Evolutionary conservation across 1,139 yeast genomes (phyloP), one percentile per base, ranked within the genome.

Genomic region (Saccharomycopsis hybrid): DNA sequence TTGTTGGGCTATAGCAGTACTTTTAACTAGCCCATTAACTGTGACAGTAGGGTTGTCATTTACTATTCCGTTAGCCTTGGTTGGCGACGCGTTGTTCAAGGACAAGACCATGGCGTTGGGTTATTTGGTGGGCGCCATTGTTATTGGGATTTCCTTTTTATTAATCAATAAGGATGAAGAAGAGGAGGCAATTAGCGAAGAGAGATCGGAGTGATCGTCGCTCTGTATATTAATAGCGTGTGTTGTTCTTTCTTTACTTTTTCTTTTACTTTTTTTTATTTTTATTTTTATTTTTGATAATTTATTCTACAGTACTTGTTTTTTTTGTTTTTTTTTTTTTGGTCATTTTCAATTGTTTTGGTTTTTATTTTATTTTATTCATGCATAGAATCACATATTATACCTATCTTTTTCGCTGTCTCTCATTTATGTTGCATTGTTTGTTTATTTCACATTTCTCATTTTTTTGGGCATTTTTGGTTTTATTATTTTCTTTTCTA

Each of bases 1-100:
- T 58, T 82, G 95, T 61, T 92, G 98, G 98, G 96, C 96, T 42
- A 78, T 88, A 58, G 96, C 97, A 0, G 94, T 90, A 75, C 73
- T 92, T 36, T 70, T 92, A 62, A 92, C 98, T 1, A 83, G 94
- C 46, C 98, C 98, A 0, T 72, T 92, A 55, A 90, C 96, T 0
- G 97, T 90, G 2, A 92, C 98, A 0, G 95, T 92, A 5, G 98
- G 98, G 0, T 72, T 92, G 43, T 84, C 96, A 30, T 79, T 92
- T 58, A 89, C 97, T 0, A 92, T 92, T 31, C 98, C 98, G 0
- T 74, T 92, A 53, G 96, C 97, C 0, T 85, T 92, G 87, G 66
- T 88, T 25, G 96, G 97, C 30, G 98, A 92, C 62, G 76, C 89
- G 69, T 54, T 87, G 3, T 69, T 89, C 57, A 84, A 85, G 61